phyloP scores from a whole-genome alignment of 345 rosid species.

The Diplotaxis tenuifolia region DNA sequence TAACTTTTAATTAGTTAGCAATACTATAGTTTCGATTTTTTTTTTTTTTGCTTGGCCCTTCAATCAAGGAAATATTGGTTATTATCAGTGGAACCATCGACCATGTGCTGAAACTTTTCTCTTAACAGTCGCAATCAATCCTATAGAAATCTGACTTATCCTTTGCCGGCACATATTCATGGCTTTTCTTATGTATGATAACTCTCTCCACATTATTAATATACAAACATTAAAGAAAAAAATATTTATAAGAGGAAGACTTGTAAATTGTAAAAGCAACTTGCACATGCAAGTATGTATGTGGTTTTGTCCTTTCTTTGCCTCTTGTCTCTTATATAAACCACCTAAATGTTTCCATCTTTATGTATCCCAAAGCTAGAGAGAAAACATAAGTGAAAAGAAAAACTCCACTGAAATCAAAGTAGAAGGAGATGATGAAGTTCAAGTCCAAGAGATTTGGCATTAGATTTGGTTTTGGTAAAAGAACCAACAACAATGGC shows the following conservation, averaged over 20 bases:
- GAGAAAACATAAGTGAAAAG: background rate
- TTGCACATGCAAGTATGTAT: constrained; percentile 39
- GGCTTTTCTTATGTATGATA: background rate
- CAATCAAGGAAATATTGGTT: constrained; percentile 32
- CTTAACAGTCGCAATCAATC: constrained; percentile 22
- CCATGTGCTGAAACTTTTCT: constrained; percentile 28
- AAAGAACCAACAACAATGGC: constrained; percentile 26
- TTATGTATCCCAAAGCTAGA: constrained; percentile 8
- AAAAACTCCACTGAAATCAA: background rate
- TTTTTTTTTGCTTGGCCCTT: background rate
- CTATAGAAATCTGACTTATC: constrained; percentile 22
- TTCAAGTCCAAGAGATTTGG: constrained; percentile 70
- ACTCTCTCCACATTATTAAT: background rate
- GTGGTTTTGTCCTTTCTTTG: constrained; percentile 26
- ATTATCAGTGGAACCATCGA: constrained; percentile 22
- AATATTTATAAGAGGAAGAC: constrained; percentile 1
- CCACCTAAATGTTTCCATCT: constrained; percentile 11
- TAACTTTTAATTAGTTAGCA: background rate
- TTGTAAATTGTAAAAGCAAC: constrained; percentile 17
- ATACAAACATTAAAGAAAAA: background rate
- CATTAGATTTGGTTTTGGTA: constrained; percentile 54
- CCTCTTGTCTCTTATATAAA: constrained; percentile 30
- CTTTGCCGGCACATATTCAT: constrained; percentile 29
- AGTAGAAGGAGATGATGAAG: constrained; percentile 48
- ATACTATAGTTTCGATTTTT: background rate